Evolutionary conservation across 805 yeast species (phyloP).

Genomic region (Suhomyces sp.): DNA sequence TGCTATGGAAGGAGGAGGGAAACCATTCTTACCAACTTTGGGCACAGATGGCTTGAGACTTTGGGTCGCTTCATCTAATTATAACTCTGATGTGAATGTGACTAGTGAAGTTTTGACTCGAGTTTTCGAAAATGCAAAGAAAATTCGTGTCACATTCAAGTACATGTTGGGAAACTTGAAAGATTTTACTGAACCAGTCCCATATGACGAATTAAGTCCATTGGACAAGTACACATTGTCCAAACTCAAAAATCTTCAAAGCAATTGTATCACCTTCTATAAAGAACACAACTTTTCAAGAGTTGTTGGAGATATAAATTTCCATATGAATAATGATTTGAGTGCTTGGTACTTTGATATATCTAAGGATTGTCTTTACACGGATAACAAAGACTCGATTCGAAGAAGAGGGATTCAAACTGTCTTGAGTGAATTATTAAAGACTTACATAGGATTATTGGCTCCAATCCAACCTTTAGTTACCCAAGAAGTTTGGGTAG

Average conservation of each 20-base stretch:
- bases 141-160: slow-evolving; percentile 76
- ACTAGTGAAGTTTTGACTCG: slow-evolving; percentile 71
- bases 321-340: slow-evolving; percentile 70
- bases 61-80: slow-evolving; percentile 89
- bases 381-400: slow-evolving; percentile 50
- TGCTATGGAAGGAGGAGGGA: slow-evolving; percentile 60
- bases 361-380: slow-evolving; percentile 81
- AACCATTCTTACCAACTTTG: slow-evolving; percentile 51
- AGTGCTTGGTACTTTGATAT: slow-evolving; percentile 86
- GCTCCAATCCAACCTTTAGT: slow-evolving; percentile 83
- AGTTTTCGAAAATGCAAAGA: slow-evolving; percentile 78
- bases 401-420: slow-evolving; percentile 64
- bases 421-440: slow-evolving; percentile 59
- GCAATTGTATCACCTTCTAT: slow-evolving; percentile 45
- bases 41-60: slow-evolving; percentile 91
- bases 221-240: slow-evolving; percentile 67
- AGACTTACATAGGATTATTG: slow-evolving; percentile 61
- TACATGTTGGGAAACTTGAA: slow-evolving; percentile 78
- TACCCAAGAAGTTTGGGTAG: slow-evolving; percentile 86
- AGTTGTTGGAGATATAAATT: slow-evolving; percentile 64
- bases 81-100: slow-evolving; percentile 73
- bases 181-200: slow-evolving; percentile 38
- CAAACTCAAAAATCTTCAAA: slow-evolving; percentile 49
- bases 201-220: slow-evolving; percentile 32
- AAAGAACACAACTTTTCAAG: slow-evolving; percentile 63